Evolutionary conservation across 805 yeast species (phyloP).

Genomic region (Candida silvicultrix): DNA sequence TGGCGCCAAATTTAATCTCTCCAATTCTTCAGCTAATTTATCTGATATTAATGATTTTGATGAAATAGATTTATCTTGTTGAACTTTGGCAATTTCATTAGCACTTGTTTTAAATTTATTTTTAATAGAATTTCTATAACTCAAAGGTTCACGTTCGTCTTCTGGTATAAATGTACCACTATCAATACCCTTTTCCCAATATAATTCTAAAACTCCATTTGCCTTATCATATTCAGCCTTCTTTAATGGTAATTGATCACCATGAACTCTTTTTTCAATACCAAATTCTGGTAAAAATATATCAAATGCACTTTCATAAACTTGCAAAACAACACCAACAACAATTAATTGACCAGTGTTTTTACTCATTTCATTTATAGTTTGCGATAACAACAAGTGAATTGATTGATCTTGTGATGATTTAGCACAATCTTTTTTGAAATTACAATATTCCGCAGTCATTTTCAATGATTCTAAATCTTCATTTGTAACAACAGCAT

Average conservation of each 20-base stretch:
- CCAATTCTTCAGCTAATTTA: conserved; percentile 41
- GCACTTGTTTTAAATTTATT: conserved; percentile 72
- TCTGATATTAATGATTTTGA: conserved; percentile 23
- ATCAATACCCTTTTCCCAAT: conserved; percentile 91
- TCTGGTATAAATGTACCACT: conserved; percentile 86
- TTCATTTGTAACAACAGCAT: conserved; percentile 35
- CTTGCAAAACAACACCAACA: conserved; percentile 84
- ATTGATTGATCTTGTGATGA: conserved; percentile 93
- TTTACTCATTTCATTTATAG: conserved; percentile 66
- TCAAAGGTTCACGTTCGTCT: conserved; percentile 76
- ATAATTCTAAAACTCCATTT: conserved; percentile 65
- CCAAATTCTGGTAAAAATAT: conserved; percentile 90
- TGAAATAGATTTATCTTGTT: conserved; percentile 18
- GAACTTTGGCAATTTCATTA: conserved; percentile 61
- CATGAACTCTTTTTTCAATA: conserved; percentile 92
- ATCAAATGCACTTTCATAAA: conserved; percentile 94
- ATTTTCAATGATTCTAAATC: conserved; percentile 70
- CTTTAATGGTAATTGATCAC: conserved; percentile 88
- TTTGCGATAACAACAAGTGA: conserved; percentile 78
- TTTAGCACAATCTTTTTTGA: conserved; percentile 90
- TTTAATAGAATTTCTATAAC: conserved; percentile 72
- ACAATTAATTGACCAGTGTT: conserved; percentile 77
- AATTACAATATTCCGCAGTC: conserved; percentile 87
- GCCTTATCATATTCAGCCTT: conserved; percentile 87
- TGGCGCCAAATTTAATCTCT: conserved; percentile 40